Conservation (phyloP, 164 flowering plant genomes). For the Liriodendron chinense region DNA sequence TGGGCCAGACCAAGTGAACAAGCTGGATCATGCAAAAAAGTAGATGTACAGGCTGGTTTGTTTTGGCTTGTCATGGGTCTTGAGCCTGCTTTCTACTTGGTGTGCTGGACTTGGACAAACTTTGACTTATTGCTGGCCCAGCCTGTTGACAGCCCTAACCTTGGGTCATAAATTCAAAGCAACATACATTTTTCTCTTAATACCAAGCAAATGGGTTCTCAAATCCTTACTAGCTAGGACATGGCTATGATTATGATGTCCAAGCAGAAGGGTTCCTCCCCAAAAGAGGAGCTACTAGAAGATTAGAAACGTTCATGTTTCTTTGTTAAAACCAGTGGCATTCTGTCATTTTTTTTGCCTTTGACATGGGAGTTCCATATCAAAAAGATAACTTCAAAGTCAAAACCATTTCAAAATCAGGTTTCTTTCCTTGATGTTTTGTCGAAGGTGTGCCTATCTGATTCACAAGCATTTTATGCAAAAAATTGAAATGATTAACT, state of each 20-base stretch:
- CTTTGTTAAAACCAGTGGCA: not conserved
- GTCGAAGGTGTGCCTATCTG: not conserved
- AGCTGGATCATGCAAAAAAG: not conserved
- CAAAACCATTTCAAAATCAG: not conserved
- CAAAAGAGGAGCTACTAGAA: not conserved
- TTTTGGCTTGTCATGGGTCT: too few species aligned
- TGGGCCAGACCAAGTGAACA: not conserved
- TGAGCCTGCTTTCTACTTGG: too few species aligned
- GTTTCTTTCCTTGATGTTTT: not conserved
- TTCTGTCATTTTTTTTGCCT: not conserved
- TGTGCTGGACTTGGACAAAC: too few species aligned
- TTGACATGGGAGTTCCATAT: not conserved
- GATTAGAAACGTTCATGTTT: not conserved
- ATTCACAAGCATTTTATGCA: not conserved
- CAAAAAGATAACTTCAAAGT: not conserved
- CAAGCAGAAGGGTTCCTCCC: not conserved
- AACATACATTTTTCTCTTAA: not conserved
- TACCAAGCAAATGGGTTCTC: not conserved
- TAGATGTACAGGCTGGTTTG: too few species aligned
- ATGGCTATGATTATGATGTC: not conserved
- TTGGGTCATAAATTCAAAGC: not conserved
- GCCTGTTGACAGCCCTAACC: not conserved
- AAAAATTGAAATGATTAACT: not conserved
- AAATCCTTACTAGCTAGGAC: not conserved
- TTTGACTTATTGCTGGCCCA: too few species aligned